These are phyloP conservation scores for Ambrosiella xylebori DNA, from an alignment of 2,329 filamentous ascomycete genomes.

Conservation along the genomic window DNA sequence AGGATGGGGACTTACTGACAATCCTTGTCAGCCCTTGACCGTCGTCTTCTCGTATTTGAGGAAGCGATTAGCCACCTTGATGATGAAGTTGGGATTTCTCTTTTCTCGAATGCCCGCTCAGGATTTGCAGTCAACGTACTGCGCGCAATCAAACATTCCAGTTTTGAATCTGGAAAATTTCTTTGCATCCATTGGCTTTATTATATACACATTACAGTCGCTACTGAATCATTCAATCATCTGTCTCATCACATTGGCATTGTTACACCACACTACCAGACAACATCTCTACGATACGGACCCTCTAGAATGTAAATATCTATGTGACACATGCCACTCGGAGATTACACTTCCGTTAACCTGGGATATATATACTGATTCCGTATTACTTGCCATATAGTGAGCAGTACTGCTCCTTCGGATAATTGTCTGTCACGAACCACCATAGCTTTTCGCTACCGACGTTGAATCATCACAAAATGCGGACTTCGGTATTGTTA, in stretches of 20 bases:
- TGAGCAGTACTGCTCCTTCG: too few relatives aligned
- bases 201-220: neutral
- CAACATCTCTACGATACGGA: neutral
- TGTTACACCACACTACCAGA: neutral
- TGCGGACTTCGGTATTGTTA: neutral
- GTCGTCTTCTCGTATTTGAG: neutral
- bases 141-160: neutral
- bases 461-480: neutral
- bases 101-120: neutral
- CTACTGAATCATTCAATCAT: neutral
- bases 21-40: neutral
- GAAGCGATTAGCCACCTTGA: neutral
- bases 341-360: too few relatives aligned
- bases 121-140: neutral
- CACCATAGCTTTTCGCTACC: neutral
- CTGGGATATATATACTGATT: too few relatives aligned
- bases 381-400: too few relatives aligned
- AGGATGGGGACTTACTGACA: neutral
- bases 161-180: neutral
- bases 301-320: too few relatives aligned
- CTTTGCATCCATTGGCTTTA: neutral
- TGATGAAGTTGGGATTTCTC: neutral
- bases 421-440: too few relatives aligned
- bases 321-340: too few relatives aligned
- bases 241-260: neutral